These are phyloP conservation scores for Tylopilus rubrobrunneus DNA, from an alignment of 768 basidiomycete species.

Conservation along the genomic window DNA sequence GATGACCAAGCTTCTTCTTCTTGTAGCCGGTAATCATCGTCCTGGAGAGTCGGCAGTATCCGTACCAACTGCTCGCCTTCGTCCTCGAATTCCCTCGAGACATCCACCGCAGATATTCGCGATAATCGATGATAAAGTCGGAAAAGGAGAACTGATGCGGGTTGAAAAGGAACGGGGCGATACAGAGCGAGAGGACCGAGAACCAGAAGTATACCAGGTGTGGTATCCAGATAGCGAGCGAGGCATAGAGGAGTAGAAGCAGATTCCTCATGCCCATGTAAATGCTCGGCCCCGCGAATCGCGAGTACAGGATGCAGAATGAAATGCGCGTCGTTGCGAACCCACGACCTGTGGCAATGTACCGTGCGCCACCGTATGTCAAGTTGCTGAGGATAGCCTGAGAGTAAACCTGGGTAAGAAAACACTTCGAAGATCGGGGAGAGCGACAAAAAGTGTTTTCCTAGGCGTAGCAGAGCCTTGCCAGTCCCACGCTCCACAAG, in stretches of 20 bases:
- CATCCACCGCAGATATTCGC: slow-evolving; percentile 99
- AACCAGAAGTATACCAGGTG: slow-evolving; percentile 99
- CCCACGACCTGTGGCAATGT: slow-evolving; percentile 98
- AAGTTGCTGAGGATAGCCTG: slow-evolving; percentile 96
- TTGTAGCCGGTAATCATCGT: slow-evolving; percentile 99
- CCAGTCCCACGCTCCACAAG: slow-evolving; percentile 95
- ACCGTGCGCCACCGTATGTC: slow-evolving; percentile 96
- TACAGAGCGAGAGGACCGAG: slow-evolving; percentile 89
- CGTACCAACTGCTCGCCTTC: slow-evolving; percentile 98
- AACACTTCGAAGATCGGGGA: slow-evolving; percentile 99
- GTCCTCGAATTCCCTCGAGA: slow-evolving; percentile 95
- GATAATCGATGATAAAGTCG: slow-evolving; percentile 98
- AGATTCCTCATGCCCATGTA: slow-evolving; percentile 98
- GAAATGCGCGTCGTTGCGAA: slow-evolving; percentile 96
- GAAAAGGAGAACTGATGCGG: slow-evolving; percentile 98
- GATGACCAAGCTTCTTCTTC: slow-evolving; percentile 97
- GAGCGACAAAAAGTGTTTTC: slow-evolving; percentile 94
- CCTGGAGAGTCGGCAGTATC: slow-evolving; percentile 94
- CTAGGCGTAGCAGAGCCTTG: slow-evolving; percentile 88
- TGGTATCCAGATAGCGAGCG: slow-evolving; percentile 89
- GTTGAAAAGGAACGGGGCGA: slow-evolving; percentile 98
- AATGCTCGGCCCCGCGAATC: slow-evolving; percentile 99
- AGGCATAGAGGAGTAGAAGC: slow-evolving; percentile 84
- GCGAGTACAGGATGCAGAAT: slow-evolving; percentile 95
- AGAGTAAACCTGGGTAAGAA: slow-evolving; percentile 96